Evolutionary conservation across 2,329 filamentous ascomycete genomes (phyloP), one percentile per base, ranked within the genome.

Genomic region (Hypocreales sp.): DNA sequence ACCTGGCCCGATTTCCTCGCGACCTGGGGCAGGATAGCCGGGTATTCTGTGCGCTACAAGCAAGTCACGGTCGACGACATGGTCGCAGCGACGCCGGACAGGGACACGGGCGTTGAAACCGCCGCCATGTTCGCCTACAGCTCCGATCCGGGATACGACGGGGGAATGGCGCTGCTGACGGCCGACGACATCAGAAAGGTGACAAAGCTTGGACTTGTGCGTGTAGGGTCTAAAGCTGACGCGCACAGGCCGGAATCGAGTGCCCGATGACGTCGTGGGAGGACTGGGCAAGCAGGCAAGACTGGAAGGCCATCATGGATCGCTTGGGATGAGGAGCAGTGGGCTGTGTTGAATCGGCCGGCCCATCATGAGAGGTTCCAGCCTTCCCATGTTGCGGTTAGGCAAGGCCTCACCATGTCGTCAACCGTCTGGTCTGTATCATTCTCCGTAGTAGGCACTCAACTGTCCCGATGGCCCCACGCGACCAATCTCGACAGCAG

Each of bases 91-190:
- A 42, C 50, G 0, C 44, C 46, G 0, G 59, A 63, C 22, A 38
- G 37, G 2, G 58, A 60, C 3, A 48, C 50, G 2, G 61, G 60
- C 0, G 40, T 51, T 0, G 62, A 67, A 34, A 44, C 57, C 0
- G 50, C 50, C 4, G 39, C 53, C 31, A 65, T 67, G 61, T 64
- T 56, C 24, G 35, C 41, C 2, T 67, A 66, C 32, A 51, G 48
- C 8, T 56, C 52, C 0, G 47, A 61, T 20, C 60, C 61, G 0
- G 62, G 62, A 0, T 66, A 66, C 29, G 60, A 61, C 32, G 61
- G 62, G 1, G 58, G 46, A 1, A 58, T 55, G 46, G 38, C 48
- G 0, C 30, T 64, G 11, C 29, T 63, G 29, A 58, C 36, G 23
- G 59, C 57, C 0, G 46, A 52, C 27, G 57, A 65, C 35, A 39